Percentiles rank a stretch among this genome's conserved stretches.
Conservation (phyloP, 176 grass and related monocot genomes). For the Ensete glaucum region DNA sequence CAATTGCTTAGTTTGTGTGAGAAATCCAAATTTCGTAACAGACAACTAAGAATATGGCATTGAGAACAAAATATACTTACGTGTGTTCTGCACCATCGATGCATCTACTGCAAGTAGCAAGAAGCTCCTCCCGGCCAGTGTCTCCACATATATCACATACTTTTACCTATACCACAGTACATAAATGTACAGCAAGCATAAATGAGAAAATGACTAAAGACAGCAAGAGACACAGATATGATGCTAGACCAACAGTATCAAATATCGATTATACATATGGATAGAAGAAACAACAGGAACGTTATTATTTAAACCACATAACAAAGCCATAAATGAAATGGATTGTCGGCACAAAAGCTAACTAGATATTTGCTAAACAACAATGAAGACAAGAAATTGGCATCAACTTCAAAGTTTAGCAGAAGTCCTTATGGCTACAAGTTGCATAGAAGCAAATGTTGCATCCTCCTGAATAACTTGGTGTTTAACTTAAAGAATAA, state of each 20-base stretch:
- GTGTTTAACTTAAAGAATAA: not conserved
- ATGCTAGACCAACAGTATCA: not conserved
- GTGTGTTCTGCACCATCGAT: slow-evolving; percentile 87
- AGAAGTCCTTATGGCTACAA: too few relatives aligned
- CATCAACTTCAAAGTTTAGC: too few relatives aligned
- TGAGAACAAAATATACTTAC: slow-evolving; percentile 41
- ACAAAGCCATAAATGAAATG: too few relatives aligned
- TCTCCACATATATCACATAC: slow-evolving; percentile 99
- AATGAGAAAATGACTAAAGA: not conserved
- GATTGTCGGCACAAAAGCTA: too few relatives aligned
- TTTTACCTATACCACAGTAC: slow-evolving; percentile 50
- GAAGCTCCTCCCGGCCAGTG: slow-evolving; percentile 76
- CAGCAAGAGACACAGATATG: not conserved
- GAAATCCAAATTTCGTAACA: not conserved
- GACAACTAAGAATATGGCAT: slow-evolving; percentile 1
- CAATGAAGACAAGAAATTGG: too few relatives aligned
- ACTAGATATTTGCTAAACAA: too few relatives aligned
- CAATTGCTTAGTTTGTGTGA: slow-evolving; percentile 8
- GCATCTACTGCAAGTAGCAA: slow-evolving; percentile 89
- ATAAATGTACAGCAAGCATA: slow-evolving; percentile 16
- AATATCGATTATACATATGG: too few relatives aligned
- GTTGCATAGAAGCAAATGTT: not conserved
- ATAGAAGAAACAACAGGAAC: too few relatives aligned
- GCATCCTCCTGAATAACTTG: not conserved
- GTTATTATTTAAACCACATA: too few relatives aligned